phyloP scores from a whole-genome alignment of 1,139 yeast species.

The Petasospora fabianii region DNA sequence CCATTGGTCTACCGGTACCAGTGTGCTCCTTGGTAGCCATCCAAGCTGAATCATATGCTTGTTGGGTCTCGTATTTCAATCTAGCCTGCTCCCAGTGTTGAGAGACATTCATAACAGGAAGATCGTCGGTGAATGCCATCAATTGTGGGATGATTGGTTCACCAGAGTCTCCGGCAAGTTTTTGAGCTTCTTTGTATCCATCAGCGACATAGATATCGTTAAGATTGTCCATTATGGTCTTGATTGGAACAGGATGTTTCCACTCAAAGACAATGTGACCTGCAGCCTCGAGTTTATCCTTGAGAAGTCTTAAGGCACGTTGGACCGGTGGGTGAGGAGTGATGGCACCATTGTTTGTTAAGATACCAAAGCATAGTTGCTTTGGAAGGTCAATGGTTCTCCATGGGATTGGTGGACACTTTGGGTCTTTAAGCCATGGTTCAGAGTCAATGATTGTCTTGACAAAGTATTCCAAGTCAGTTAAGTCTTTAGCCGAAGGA shows the following conservation, averaged over 20 bases:
- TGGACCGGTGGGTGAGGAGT: slow-evolving; percentile 56
- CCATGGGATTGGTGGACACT: slow-evolving; percentile 53
- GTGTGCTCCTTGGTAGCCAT: slow-evolving; percentile 34
- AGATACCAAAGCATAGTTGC: slow-evolving; percentile 38
- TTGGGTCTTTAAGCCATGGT: slow-evolving; percentile 63
- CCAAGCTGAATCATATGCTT: slow-evolving; percentile 38
- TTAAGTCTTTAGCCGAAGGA: slow-evolving; percentile 55
- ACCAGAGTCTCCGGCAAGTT: slow-evolving; percentile 31
- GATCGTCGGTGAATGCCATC: slow-evolving; percentile 28
- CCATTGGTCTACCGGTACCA: slow-evolving; percentile 45
- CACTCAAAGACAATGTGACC: slow-evolving; percentile 37
- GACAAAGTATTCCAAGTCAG: slow-evolving; percentile 63
- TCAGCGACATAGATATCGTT: slow-evolving; percentile 35
- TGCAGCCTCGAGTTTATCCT: slow-evolving; percentile 35
- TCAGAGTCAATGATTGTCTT: slow-evolving; percentile 48
- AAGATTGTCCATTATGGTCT: slow-evolving; percentile 33
- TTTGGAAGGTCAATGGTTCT: slow-evolving; percentile 36
- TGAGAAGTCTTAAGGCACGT: slow-evolving; percentile 41
- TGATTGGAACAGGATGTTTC: slow-evolving; percentile 25
- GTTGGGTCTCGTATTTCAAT: slow-evolving; percentile 33
- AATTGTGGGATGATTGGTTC: slow-evolving; percentile 39
- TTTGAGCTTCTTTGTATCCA: slow-evolving; percentile 31
- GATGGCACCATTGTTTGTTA: slow-evolving; percentile 30
- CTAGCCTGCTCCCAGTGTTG: slow-evolving; percentile 44
- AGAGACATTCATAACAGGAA: slow-evolving; percentile 35